Evolutionary conservation across 768 basidiomycete genomes (phyloP).

Genomic region (Boletus barrowsii): DNA sequence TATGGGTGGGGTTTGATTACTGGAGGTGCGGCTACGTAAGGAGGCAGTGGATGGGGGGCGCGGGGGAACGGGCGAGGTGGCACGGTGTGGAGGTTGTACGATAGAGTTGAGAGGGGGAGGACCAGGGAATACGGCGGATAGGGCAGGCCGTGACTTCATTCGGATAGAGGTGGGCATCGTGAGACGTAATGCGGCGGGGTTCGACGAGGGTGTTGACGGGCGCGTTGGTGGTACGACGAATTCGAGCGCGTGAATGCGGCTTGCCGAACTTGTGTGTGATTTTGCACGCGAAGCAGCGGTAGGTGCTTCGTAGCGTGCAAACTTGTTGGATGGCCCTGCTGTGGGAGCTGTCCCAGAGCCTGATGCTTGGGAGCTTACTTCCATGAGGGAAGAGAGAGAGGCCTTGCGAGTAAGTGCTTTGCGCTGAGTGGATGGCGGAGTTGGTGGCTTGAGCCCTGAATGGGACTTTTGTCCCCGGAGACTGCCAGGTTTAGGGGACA

Average conservation of each 20-base stretch:
- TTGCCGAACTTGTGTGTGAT: constrained; percentile 60
- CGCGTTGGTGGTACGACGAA: constrained; percentile 72
- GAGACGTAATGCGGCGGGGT: constrained; percentile 71
- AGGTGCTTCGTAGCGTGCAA: constrained; percentile 66
- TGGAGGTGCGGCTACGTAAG: constrained; percentile 35
- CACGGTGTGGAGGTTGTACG: constrained; percentile 37
- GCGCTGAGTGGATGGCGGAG: constrained; percentile 61
- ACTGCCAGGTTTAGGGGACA: constrained; percentile 67
- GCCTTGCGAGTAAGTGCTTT: constrained; percentile 67
- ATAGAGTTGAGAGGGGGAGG: constrained; percentile 33
- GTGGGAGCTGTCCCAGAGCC: constrained; percentile 44
- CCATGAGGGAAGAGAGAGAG: constrained; percentile 72
- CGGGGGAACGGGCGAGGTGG: constrained; percentile 57
- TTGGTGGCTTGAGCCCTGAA: constrained; percentile 73
- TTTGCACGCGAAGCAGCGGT: constrained; percentile 83
- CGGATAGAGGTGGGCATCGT: constrained; percentile 86
- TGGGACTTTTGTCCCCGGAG: constrained; percentile 84
- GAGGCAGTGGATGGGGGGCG: constrained; percentile 60
- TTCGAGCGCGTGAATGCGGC: constrained; percentile 56
- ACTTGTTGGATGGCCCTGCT: constrained; percentile 36
- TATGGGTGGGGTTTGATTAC: constrained; percentile 29
- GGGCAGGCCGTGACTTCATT: constrained; percentile 67
- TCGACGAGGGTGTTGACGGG: constrained; percentile 77
- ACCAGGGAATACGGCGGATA: constrained; percentile 71
- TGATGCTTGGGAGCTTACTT: constrained; percentile 54